phyloP scores from a whole-genome alignment of 108 stramenopile genomes.

The Pseudonitzschia delicatissima region DNA sequence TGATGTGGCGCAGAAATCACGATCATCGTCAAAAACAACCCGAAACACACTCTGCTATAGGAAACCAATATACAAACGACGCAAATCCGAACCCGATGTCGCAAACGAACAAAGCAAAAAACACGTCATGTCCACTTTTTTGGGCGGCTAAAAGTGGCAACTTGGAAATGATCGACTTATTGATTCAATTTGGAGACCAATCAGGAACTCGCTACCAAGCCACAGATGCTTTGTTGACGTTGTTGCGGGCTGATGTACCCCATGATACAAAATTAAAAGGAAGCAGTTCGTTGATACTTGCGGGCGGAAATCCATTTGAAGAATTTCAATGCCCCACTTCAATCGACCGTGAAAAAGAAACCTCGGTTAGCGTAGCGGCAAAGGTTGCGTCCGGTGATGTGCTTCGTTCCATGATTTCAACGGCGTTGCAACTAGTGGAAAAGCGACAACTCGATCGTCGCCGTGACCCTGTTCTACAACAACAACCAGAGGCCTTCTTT shows the following conservation, averaged over 20 bases:
- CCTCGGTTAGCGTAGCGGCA: conserved; percentile 15
- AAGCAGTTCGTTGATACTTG: conserved; percentile 28
- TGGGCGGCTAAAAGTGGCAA: conserved; percentile 50
- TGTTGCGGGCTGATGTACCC: conserved; percentile 17
- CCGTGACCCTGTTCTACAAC: conserved; percentile 53
- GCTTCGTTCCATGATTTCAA: conserved; percentile 12
- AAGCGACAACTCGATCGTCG: conserved; percentile 29
- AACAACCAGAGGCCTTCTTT: conserved; percentile 68
- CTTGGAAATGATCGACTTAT: conserved; percentile 57
- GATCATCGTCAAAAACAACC: neutral
- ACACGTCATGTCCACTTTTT: conserved; percentile 41
- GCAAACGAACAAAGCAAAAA: neutral
- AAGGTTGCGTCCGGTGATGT: neutral
- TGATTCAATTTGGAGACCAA: conserved; percentile 48
- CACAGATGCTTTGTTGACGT: conserved; percentile 19
- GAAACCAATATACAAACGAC: neutral
- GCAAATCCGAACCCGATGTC: neutral
- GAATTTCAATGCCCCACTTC: neutral
- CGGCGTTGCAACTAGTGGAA: conserved; percentile 8
- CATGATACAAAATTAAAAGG: conserved; percentile 13
- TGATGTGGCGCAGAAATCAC: conserved; percentile 63
- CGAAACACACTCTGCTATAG: neutral
- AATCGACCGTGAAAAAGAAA: neutral
- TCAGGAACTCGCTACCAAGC: conserved; percentile 24
- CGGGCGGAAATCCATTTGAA: conserved; percentile 48